Evolutionary conservation across 148 eudicot species (phyloP).

Genomic region (Dianthus caryophyllus): DNA sequence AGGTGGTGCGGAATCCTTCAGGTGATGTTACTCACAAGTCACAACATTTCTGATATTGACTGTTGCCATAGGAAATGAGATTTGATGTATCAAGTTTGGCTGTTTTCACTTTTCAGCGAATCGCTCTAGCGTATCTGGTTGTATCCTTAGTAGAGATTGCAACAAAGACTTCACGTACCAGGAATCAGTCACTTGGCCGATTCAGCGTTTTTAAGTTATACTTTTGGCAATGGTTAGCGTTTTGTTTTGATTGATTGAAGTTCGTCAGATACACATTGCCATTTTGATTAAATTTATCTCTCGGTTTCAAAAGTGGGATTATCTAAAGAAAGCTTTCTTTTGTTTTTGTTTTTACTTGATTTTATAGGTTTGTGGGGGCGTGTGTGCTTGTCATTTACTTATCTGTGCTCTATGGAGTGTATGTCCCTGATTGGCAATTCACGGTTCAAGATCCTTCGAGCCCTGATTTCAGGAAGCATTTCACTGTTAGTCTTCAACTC

Average conservation of each 20-base stretch:
- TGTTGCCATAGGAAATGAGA: neutral
- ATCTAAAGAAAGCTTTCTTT: neutral
- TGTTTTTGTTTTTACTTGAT: conserved; percentile 12
- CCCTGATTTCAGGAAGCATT: conserved; percentile 60
- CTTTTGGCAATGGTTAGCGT: conserved; percentile 64
- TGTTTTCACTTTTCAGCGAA: conserved; percentile 58
- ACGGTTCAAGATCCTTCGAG: conserved; percentile 44
- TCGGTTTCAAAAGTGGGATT: neutral
- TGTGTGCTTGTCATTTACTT: conserved; percentile 58
- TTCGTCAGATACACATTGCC: neutral
- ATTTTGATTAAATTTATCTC: neutral
- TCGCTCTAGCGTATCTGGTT: conserved; percentile 75
- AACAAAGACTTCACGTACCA: conserved; percentile 36
- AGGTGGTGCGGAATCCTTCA: conserved; percentile 95
- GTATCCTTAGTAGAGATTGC: conserved; percentile 65
- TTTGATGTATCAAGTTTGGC: conserved; percentile 12
- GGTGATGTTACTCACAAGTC: conserved; percentile 32
- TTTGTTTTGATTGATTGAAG: neutral
- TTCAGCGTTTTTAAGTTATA: conserved; percentile 58
- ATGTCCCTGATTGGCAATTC: conserved; percentile 92
- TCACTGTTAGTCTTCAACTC: conserved; percentile 47
- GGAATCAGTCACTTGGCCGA: conserved; percentile 30
- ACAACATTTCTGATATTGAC: conserved; percentile 1
- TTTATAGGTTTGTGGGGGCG: conserved; percentile 63
- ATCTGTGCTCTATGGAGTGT: conserved; percentile 60